Evolutionary conservation across 2,329 filamentous ascomycete species (phyloP), one percentile per base, ranked within the genome.

Genomic region (Sclerotinia sclerotiorum): DNA sequence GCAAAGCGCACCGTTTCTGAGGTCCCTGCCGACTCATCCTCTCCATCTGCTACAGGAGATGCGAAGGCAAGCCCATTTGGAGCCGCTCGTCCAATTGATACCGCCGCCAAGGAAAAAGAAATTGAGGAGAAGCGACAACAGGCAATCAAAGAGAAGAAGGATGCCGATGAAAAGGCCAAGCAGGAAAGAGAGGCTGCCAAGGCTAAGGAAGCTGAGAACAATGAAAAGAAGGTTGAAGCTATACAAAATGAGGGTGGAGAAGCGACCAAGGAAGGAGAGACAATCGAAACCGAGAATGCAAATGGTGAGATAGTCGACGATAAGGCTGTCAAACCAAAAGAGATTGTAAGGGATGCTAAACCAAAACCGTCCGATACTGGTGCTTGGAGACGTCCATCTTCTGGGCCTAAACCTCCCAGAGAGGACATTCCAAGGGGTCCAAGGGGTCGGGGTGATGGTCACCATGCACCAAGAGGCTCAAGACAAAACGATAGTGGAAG

Each of bases 11-110:
- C 94, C 5, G 92, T 97, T 17, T 90, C 94, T 0, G 94, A 97
- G 75, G 84, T 83, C 4, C 77, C 82, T 39, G 35, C 62, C 5
- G 85, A 86, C 70, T 76, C 81, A 13, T 72, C 81, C 46, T 81
- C 85, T 4, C 78, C 88, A 32, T 83, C 88, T 61, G 48, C 67
- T 15, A 79, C 82, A 13, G 77, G 80, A n/a, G 90, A 95, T 76
- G 83, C 91, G 54, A 98, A 97, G 83, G 86, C 93, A 35, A 98
- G 90, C 79, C 93, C 93, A 52, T 99, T 99, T 78, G 95, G 95
- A 76, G 94, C 91, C 70, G 95, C 95, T 68, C 89, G 91, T 71
- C 95, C 95, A 67, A 97, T 98, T 75, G 94, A 99, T 80, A 98
- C 94, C 58, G 91, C 92, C 57, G 87, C 93, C 19, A 89, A 92